Conservation (phyloP, 345 rosid genomes). For the Populus pruinosa region DNA sequence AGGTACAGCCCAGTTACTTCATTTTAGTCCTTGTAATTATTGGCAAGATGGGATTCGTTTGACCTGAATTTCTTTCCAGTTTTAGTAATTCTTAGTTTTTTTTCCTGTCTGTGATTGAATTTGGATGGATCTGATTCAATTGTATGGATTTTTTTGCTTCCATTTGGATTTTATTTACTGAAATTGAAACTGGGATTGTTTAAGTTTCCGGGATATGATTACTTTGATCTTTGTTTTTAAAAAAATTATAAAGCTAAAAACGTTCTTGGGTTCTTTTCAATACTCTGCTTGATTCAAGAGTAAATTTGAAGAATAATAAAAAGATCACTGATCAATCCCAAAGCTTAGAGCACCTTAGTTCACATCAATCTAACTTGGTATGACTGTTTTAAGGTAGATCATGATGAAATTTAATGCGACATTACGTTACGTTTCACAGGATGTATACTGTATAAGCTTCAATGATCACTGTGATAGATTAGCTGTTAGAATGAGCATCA, state of each 20-base stretch:
- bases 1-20: neutral
- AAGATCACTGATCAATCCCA: neutral
- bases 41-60: neutral
- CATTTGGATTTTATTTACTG: neutral
- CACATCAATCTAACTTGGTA: neutral
- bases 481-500: neutral
- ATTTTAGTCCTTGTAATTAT: neutral
- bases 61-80: neutral
- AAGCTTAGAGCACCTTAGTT: neutral
- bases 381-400: neutral
- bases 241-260: neutral
- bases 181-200: neutral
- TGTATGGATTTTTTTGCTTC: neutral
- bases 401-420: neutral
- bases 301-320: neutral
- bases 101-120: neutral
- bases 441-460: neutral
- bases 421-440: neutral
- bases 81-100: neutral
- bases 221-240: too few relatives aligned
- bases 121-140: neutral
- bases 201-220: neutral
- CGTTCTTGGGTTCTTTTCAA: neutral
- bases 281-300: neutral
- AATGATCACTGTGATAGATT: neutral